Percentiles rank a stretch among this genome's conserved stretches.
These are phyloP conservation scores for Myriosclerotinia duriaeana DNA, from an alignment of 2,329 filamentous ascomycete genomes.

Conservation along the genomic window DNA sequence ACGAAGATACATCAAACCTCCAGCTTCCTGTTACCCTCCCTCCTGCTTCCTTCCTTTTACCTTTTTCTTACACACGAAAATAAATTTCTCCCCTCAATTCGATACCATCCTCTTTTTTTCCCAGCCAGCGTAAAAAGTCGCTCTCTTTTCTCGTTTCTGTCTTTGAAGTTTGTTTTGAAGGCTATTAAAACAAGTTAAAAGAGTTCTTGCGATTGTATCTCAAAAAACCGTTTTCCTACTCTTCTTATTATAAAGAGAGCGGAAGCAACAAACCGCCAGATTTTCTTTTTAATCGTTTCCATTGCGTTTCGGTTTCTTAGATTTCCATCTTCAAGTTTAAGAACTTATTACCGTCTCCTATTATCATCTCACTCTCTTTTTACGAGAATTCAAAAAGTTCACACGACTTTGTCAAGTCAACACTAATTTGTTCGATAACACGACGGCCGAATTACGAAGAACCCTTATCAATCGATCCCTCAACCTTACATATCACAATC, in stretches of 20 bases:
- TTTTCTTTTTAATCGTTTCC: constrained; percentile 37
- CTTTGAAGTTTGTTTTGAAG: constrained; percentile 47
- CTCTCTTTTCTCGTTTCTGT: constrained; percentile 33
- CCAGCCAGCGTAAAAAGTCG: constrained; percentile 23
- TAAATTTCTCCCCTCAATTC: not conserved
- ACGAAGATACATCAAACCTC: not conserved
- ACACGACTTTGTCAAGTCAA: constrained; percentile 19
- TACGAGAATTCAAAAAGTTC: constrained; percentile 27
- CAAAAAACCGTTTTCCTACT: constrained; percentile 10
- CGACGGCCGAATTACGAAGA: constrained; percentile 12
- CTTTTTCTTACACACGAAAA: constrained; percentile 11
- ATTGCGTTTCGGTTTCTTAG: constrained; percentile 38
- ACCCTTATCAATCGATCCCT: constrained; percentile 12
- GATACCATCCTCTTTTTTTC: constrained; percentile 34
- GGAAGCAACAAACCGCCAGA: constrained; percentile 27
- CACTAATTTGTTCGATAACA: constrained; percentile 27
- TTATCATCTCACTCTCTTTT: constrained; percentile 36
- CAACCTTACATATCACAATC: constrained; percentile 26
- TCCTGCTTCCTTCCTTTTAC: not conserved
- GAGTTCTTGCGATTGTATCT: constrained; percentile 21
- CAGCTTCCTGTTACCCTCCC: no score
- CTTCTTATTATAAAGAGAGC: constrained; percentile 22
- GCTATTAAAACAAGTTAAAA: constrained; percentile 29
- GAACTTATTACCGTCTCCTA: constrained; percentile 5
- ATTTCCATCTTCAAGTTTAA: constrained; percentile 32